phyloP scores from a whole-genome alignment of 1,139 yeast species.

The Pichia sp. region DNA sequence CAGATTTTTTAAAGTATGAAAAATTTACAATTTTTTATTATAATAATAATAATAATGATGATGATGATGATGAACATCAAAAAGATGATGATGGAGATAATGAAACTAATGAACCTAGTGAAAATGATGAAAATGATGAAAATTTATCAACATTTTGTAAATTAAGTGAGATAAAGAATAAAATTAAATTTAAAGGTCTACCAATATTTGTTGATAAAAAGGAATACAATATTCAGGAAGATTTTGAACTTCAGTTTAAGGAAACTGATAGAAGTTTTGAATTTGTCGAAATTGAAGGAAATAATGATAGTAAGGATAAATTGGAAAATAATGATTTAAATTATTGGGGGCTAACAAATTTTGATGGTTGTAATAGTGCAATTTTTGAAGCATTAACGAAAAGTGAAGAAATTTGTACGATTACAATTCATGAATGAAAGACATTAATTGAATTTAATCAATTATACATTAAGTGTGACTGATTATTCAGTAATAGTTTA shows the following conservation, averaged over 20 bases:
- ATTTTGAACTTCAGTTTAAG: conserved; percentile 12
- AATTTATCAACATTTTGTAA: neutral
- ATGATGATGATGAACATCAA: neutral
- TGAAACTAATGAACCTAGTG: neutral
- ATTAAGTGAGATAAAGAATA: neutral
- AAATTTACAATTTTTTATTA: conserved; percentile 13
- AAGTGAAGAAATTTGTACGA: conserved; percentile 24
- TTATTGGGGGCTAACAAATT: conserved; percentile 48
- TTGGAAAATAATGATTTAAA: conserved; percentile 18
- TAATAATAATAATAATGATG: no score
- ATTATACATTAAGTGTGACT: no score
- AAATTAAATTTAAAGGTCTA: neutral
- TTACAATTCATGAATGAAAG: conserved; percentile 4
- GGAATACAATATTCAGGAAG: conserved; percentile 40
- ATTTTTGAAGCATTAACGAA: conserved; percentile 51
- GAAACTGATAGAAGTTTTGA: conserved; percentile 22
- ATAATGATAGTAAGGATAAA: neutral
- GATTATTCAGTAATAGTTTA: no score
- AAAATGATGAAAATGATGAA: no score
- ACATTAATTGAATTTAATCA: no score
- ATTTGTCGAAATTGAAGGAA: conserved; percentile 15
- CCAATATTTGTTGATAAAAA: conserved; percentile 46
- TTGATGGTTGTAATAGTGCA: conserved; percentile 41
- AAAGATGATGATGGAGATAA: neutral
- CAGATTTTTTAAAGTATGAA: conserved; percentile 47